Conservation (phyloP, 108 stramenopile species). For the Pseudonitzschia pungens region DNA sequence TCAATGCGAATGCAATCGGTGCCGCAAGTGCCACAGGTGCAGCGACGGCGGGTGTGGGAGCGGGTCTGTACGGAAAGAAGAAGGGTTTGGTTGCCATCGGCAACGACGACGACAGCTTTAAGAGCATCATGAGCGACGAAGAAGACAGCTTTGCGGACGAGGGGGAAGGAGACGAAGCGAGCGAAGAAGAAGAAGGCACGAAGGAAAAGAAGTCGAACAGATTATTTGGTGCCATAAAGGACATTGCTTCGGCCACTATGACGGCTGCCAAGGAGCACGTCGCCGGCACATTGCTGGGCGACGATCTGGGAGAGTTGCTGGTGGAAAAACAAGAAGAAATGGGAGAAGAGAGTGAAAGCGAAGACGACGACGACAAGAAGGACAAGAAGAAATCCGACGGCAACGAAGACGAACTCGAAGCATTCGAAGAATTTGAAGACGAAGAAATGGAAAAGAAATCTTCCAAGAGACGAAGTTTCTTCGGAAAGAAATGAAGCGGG, state of each 20-base stretch:
- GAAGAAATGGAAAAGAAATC: conserved; percentile 17
- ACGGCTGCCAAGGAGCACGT: conserved; percentile 46
- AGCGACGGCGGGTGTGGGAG: conserved; percentile 32
- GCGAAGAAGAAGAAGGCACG: conserved; percentile 12
- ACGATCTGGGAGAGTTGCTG: conserved; percentile 39
- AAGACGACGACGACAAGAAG: conserved; percentile 22
- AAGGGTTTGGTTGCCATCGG: not conserved
- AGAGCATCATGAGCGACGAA: conserved; percentile 2
- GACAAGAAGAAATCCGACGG: conserved; percentile 4
- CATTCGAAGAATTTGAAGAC: conserved; percentile 7
- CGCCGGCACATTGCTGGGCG: conserved; percentile 31
- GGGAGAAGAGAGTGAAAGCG: conserved; percentile 25
- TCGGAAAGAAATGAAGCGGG: conserved; percentile 21
- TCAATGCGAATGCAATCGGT: not conserved
- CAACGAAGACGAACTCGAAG: conserved; percentile 14
- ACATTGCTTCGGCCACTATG: conserved; percentile 28
- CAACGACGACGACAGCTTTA: not conserved
- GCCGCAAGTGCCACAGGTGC: conserved; percentile 21
- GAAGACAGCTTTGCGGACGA: conserved; percentile 18
- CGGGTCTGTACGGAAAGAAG: not conserved
- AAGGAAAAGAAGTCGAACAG: conserved; percentile 16
- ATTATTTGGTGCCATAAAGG: conserved; percentile 19
- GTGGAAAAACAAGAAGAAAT: conserved; percentile 38
- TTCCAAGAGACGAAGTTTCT: conserved; percentile 16
- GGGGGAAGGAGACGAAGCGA: conserved; percentile 1